phyloP scores from a whole-genome alignment of 2,329 filamentous ascomycete genomes.

The Colletotrichum liaoningense region DNA sequence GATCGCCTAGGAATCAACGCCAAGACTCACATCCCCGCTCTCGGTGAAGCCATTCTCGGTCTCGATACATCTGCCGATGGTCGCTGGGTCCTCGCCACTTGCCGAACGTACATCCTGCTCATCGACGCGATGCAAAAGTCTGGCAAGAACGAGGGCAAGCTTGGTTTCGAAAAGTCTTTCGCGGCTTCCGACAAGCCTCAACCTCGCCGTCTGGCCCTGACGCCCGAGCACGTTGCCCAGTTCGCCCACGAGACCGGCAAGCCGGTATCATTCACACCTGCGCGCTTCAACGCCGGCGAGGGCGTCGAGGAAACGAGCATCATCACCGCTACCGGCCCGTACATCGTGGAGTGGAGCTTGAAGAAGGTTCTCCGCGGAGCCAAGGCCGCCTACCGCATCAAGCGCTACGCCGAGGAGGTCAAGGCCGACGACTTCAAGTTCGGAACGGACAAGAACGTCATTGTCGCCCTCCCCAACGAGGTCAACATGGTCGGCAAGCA shows the following conservation, averaged over 20 bases:
- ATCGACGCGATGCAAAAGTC: constrained; percentile 91
- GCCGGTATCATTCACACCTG: constrained; percentile 87
- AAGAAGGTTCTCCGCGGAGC: constrained; percentile 86
- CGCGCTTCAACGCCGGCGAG: constrained; percentile 92
- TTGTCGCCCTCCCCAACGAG: constrained; percentile 95
- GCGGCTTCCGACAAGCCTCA: constrained; percentile 94
- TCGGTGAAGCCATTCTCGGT: constrained; percentile 94
- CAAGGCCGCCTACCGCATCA: constrained; percentile 94
- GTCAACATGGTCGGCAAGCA: constrained; percentile 97
- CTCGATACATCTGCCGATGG: constrained; percentile 96
- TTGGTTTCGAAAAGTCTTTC: constrained; percentile 96
- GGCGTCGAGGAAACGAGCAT: constrained; percentile 89
- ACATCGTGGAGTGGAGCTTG: constrained; percentile 95
- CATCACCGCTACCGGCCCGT: constrained; percentile 95
- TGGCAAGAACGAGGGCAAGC: constrained; percentile 96
- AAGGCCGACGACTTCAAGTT: constrained; percentile 99
- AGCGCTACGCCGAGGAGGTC: constrained; percentile 93
- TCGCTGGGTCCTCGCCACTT: constrained; percentile 94
- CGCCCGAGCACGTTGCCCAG: constrained; percentile 92
- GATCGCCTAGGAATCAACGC: constrained; percentile 96
- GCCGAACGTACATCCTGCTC: constrained; percentile 91
- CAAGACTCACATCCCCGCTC: constrained; percentile 95
- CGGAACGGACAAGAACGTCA: constrained; percentile 96
- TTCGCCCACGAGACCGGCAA: constrained; percentile 96
- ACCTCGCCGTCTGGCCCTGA: constrained; percentile 88